Evolutionary conservation across 805 yeast species (phyloP).

Genomic region (Ogataea trehaloabstinens): DNA sequence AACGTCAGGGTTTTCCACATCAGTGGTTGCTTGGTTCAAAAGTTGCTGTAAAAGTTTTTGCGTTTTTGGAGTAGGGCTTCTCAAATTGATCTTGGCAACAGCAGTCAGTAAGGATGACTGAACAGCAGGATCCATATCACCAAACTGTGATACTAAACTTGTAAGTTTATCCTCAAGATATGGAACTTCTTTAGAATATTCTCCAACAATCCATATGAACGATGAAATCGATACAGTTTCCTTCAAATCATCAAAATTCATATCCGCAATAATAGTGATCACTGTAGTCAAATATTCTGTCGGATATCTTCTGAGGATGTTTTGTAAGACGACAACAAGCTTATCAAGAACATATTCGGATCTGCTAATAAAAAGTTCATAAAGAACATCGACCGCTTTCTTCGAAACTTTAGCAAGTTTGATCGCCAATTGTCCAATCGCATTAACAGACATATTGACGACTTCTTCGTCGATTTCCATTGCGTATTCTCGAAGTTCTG

Average conservation of each 20-base stretch:
- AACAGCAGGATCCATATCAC: slow-evolving; percentile 56
- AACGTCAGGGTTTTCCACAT: slow-evolving; percentile 70
- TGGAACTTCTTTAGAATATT: slow-evolving; percentile 61
- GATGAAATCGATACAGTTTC: slow-evolving; percentile 53
- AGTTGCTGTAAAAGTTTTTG: slow-evolving; percentile 52
- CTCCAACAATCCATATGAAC: slow-evolving; percentile 71
- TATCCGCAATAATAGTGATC: slow-evolving; percentile 51
- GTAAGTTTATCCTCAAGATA: slow-evolving; percentile 46
- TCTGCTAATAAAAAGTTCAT: slow-evolving; percentile 58
- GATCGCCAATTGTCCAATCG: slow-evolving; percentile 71
- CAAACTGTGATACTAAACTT: slow-evolving; percentile 48
- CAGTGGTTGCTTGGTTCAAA: slow-evolving; percentile 60
- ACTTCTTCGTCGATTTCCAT: slow-evolving; percentile 84
- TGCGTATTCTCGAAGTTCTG: slow-evolving; percentile 76
- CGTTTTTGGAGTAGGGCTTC: slow-evolving; percentile 31
- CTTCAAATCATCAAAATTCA: slow-evolving; percentile 44
- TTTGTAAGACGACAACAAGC: slow-evolving; percentile 59
- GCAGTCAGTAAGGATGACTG: slow-evolving; percentile 62
- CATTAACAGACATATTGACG: slow-evolving; percentile 62
- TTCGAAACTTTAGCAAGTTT: slow-evolving; percentile 52
- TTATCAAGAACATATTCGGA: slow-evolving; percentile 62
- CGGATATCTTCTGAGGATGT: slow-evolving; percentile 66
- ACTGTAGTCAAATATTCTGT: slow-evolving; percentile 48
- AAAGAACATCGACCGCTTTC: slow-evolving; percentile 59
- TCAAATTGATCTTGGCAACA: slow-evolving; percentile 53